These are phyloP conservation scores for Globisporangium takayamanum DNA, from an alignment of 352 stramenopile genomes.

Conservation along the genomic window DNA sequence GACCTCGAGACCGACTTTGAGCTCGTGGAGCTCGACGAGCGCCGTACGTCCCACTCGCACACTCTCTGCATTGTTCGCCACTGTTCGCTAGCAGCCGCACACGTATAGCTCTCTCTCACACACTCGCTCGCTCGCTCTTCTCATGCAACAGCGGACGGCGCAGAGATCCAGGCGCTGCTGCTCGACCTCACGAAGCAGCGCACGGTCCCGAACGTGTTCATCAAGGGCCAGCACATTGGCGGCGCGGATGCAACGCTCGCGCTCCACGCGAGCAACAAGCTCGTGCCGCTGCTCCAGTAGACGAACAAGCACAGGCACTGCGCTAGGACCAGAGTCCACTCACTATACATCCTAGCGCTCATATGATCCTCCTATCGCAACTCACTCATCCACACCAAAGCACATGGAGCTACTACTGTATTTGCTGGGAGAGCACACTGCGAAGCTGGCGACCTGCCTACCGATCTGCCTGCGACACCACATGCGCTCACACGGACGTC, in stretches of 20 bases:
- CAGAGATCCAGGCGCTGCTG: constrained; percentile 89
- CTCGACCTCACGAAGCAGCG: constrained; percentile 90
- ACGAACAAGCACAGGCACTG: background rate
- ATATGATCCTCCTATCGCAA: too few relatives aligned
- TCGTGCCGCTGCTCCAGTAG: constrained; percentile 51
- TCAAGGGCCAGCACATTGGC: constrained; percentile 94
- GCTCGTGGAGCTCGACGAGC: constrained; percentile 65
- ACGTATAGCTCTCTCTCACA: background rate
- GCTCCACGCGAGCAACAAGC: constrained; percentile 50
- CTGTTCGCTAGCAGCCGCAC: background rate
- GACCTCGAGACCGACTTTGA: constrained; percentile 60
- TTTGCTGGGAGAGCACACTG: too few relatives aligned
- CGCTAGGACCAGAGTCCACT: too few relatives aligned
- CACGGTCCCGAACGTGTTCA: constrained; percentile 98
- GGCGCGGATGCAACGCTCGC: constrained; percentile 83
- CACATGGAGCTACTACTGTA: too few relatives aligned
- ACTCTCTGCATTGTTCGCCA: background rate
- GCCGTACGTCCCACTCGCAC: constrained; percentile 18
- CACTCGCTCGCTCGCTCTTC: background rate
- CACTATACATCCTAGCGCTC: too few relatives aligned
- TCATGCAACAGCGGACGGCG: constrained; percentile 62
- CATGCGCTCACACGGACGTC: constrained; percentile 66
- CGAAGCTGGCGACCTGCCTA: background rate
- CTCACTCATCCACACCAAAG: too few relatives aligned
- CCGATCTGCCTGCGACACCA: constrained; percentile 17